phyloP scores from a whole-genome alignment of 2,329 filamentous ascomycete species.

The Pyrenophora teres region DNA sequence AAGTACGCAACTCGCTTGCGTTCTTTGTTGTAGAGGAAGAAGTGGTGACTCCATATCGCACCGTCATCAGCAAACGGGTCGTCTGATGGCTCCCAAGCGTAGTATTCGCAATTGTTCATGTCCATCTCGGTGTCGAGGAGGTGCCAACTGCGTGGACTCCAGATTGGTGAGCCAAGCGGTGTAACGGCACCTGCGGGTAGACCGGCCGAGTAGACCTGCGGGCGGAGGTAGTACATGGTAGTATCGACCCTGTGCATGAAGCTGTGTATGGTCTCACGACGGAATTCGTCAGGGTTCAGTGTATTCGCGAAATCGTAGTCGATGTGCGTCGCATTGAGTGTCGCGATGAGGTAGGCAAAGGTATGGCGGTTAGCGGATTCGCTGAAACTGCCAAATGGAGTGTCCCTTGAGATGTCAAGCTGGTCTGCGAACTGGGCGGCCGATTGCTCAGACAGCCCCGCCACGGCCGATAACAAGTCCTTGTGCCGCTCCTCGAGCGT shows the following conservation, averaged over 20 bases:
- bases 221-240: constrained; percentile 83
- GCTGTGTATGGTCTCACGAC: constrained; percentile 75
- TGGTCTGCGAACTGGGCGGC: constrained; percentile 68
- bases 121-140: constrained; percentile 94
- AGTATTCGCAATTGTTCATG: constrained; percentile 84
- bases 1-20: constrained; percentile 93
- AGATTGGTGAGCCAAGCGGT: constrained; percentile 62
- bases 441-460: constrained; percentile 83
- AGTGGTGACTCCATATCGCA: constrained; percentile 92
- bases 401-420: constrained; percentile 80
- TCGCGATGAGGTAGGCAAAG: constrained; percentile 95
- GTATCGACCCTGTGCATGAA: constrained; percentile 87
- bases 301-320: constrained; percentile 98
- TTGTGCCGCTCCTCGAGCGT: constrained; percentile 91
- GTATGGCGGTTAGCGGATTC: constrained; percentile 87
- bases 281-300: constrained; percentile 86
- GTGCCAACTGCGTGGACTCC: constrained; percentile 91
- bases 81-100: constrained; percentile 85
- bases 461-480: constrained; percentile 81
- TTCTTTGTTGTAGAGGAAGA: constrained; percentile 96
- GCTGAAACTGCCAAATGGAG: constrained; percentile 88
- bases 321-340: constrained; percentile 90
- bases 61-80: constrained; percentile 93
- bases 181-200: constrained; percentile 55
- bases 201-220: constrained; percentile 53